Evolutionary conservation across 805 yeast species (phyloP).

Genomic region (Spathaspora hagerdaliae): DNA sequence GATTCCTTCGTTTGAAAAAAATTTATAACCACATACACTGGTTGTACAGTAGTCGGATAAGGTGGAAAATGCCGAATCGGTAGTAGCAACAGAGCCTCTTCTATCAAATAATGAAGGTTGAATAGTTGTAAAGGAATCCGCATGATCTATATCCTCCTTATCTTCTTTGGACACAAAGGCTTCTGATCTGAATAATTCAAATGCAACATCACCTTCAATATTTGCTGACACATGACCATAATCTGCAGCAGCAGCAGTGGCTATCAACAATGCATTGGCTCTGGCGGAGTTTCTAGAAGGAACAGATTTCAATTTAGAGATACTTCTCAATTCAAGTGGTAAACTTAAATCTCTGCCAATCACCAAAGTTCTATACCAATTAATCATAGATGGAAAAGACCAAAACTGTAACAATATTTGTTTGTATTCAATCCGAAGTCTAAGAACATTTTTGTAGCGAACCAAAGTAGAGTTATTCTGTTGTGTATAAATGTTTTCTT

Average conservation of each 20-base stretch:
- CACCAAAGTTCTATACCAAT: slow-evolving; percentile 33
- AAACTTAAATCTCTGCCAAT: slow-evolving; percentile 33
- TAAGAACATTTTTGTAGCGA: slow-evolving; percentile 29
- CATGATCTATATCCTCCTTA: background rate
- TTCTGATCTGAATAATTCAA: background rate
- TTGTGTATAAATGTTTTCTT: slow-evolving; percentile 11
- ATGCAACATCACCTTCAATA: background rate
- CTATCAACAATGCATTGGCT: slow-evolving; percentile 21
- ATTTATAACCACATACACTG: slow-evolving; percentile 3
- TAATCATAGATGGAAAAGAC: slow-evolving; percentile 36
- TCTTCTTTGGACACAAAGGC: background rate
- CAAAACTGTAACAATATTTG: slow-evolving; percentile 38
- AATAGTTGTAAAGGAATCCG: background rate
- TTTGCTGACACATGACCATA: background rate
- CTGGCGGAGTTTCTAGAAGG: slow-evolving; percentile 16
- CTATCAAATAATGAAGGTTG: slow-evolving; percentile 7
- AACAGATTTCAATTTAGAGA: slow-evolving; percentile 22
- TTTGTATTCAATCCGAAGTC: slow-evolving; percentile 35
- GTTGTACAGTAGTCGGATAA: background rate
- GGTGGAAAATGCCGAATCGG: background rate
- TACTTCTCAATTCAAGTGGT: slow-evolving; percentile 23
- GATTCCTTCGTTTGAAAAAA: slow-evolving; percentile 10
- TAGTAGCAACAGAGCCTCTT: slow-evolving; percentile 2
- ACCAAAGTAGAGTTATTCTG: slow-evolving; percentile 14
- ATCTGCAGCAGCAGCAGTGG: slow-evolving; percentile 18